Evolutionary conservation across 2,329 filamentous ascomycete genomes (phyloP), one percentile per base, ranked within the genome.

Genomic region (Ascochyta viciae-villosae): DNA sequence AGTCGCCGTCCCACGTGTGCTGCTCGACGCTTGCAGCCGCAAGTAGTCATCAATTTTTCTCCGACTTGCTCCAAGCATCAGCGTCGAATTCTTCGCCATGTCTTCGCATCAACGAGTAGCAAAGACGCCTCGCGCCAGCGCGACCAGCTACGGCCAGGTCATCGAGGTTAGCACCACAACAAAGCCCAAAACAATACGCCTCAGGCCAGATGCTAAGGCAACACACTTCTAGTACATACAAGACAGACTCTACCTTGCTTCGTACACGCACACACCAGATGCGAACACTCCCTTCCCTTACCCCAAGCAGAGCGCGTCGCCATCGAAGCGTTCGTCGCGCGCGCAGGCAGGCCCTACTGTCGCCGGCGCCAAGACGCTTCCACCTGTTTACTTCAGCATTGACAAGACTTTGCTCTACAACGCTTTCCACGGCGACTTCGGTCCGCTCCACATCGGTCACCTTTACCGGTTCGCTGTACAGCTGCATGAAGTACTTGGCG

Each of bases 361-460:
- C 9, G 77, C 76, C 24, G 77, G 82, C n/a, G 78, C 82, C 49
- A 86, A 84, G 64, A 80, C 76, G 40, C 76, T 79, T 46, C 79
- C 88, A 51, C 95, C 95, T 1, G 93, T 91, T 74, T 99, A 98
- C 80, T 99, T 99, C 78, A 94, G 92, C 46, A 88, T 98, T 65
- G 95, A 99, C 74, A 91, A 96, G 73, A 89, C 83, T 37, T 87
- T 99, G 40, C 84, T 96, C 42, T 99, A 99, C 83, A 99, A 99
- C 77, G 93, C 94, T 29, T 99, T 99, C 78, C 93, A 98, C 79
- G 93, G 96, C 71, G 95, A 99, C 79, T 99, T 99, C 76, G 95
- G 95, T 69, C 95, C 95, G 70, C 83, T 99, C 57, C 95, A 99
- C 81, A 96, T 99, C 66, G 95, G 95, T 24, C 95, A 99, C 76